Evolutionary conservation across 2,329 filamentous ascomycete genomes (phyloP), one percentile per base, ranked within the genome.

Genomic region (Pseudovirgaria hyperparasitica): DNA sequence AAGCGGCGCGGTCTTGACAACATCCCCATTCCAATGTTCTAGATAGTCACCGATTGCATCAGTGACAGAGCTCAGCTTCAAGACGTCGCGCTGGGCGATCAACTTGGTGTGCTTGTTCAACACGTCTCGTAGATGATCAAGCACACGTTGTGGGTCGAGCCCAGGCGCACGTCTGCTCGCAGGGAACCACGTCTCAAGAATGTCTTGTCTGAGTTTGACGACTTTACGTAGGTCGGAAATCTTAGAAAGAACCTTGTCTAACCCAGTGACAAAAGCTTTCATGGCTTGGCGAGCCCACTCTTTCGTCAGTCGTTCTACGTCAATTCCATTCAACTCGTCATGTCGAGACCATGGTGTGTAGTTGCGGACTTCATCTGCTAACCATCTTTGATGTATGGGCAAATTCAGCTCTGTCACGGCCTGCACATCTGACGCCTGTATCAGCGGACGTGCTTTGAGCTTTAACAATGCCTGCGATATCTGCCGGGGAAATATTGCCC

Each of bases 281-380:
- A 58, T 49, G 14, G 53, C 54, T 25, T 51, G 46, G 32, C 44
- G 53, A 6, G 50, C 57, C 58, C 54, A 62, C 20, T 42, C 39
- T 23, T 50, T 48, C 15, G 55, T 34, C 26, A 60, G 42, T 12
- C 43, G 54, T 30, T 58, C 53, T 5, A 51, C 57, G 11, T 63
- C 58, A 3, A 47, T 30, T 16, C 46, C 35, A 14, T 55, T 45
- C 5, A 65, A 41, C 38, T 90, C 80, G 38, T 86, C 82, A 41
- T 92, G 76, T 16, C 81, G 74, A 19, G 92, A 80, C 58, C 84
- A 93, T 0, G 86, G 86, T 1, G 76, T 87, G 46, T 92, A 94
- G 37, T 78, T 79, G 24, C 71, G 72, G 22, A 93, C 80, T 33
- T 92, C 82, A 6, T 85, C 74, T 11, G 79, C 69, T 35, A 90